These are phyloP conservation scores for Falciphora oryzae DNA, from an alignment of 2,329 filamentous ascomycete genomes.

Conservation along the genomic window DNA sequence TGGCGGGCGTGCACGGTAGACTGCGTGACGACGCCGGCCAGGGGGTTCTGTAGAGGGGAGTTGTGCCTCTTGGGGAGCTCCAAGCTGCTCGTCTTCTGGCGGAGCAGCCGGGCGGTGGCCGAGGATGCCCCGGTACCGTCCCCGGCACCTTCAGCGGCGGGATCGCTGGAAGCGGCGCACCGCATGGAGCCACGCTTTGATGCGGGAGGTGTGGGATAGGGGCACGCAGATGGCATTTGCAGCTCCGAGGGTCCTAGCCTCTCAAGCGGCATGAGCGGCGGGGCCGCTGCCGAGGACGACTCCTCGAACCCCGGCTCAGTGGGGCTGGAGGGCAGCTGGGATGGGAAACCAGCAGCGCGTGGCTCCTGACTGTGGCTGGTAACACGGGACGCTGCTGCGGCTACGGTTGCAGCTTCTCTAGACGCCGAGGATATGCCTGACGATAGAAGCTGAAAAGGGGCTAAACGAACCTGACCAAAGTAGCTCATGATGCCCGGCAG, in stretches of 20 bases:
- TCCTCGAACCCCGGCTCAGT: constrained; percentile 16
- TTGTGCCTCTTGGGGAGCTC: constrained; percentile 37
- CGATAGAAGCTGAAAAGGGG: constrained; percentile 54
- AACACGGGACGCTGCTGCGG: constrained; percentile 18
- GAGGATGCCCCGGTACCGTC: constrained; percentile 23
- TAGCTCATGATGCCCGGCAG: constrained; percentile 94
- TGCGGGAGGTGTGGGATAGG: constrained; percentile 54
- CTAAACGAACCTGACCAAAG: constrained; percentile 98
- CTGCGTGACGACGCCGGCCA: constrained; percentile 59
- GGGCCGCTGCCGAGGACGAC: constrained; percentile 19
- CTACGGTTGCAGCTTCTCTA: constrained; percentile 32
- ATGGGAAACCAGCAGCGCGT: constrained; percentile 17
- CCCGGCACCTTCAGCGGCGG: constrained; percentile 32
- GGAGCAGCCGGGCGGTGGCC: constrained; percentile 28
- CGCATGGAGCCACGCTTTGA: constrained; percentile 43
- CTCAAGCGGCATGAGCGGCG: constrained; percentile 34
- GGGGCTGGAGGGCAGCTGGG: constrained; percentile 20
- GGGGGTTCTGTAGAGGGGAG: constrained; percentile 46
- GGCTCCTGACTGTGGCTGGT: constrained; percentile 9
- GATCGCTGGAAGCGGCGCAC: constrained; percentile 35
- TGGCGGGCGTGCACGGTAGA: constrained; percentile 60
- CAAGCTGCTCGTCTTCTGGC: constrained; percentile 40
- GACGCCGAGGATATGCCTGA: constrained; percentile 32
- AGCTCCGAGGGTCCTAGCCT: constrained; percentile 26
- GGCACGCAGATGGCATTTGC: constrained; percentile 27